Base-by-base conservation (phyloP, 2,329 filamentous ascomycete genomes). In the Colletotrichum plurivorum region DNA sequence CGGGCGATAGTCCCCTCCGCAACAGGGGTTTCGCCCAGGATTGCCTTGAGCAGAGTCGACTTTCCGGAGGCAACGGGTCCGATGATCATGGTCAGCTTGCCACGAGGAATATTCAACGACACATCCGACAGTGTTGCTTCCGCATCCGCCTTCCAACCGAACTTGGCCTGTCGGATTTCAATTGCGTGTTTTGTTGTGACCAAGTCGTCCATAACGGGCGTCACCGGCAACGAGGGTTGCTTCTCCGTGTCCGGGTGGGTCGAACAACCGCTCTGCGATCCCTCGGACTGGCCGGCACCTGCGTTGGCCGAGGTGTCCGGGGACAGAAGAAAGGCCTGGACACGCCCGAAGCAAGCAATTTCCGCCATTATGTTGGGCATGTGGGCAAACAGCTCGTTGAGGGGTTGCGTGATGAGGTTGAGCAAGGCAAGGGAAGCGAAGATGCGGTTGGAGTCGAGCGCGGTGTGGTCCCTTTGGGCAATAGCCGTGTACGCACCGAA, bases 1-100 rank as follows among this genome's bases (percentile, higher is more conserved):
- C 56, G 63, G 4, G 75, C 60, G 2, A 58, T 55, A 3, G 74
- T 72, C 15, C 58, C 51, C 13, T 53, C 45, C 16, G 66, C 48
- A 1, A 68, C 55, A 0, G 75, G 68, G 5, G 73, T 70, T 20
- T 77, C 76, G 1, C 76, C 74, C 0, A 77, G 63, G 0, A 85
- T 70, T 0, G 77, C 78, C 43, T 79, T 81, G 73, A 77, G 80
- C 1, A 83, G 71, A 0, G 81, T 78, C 0, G 79, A 80, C 62
- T 84, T 84, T 0, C 82, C 82, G 0, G 76, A 78, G 1, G 74
- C 81, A 13, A 83, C 74, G 0, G 81, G 81, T 0, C 81, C 82
- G 10, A 81, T 75, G 1, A 83, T 71, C 13, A 83, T 75, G 13
- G 78, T 83, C 4, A 83, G 73, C 4, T 73, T 65, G 5, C 70